Evolutionary conservation across 176 grass and related monocot species (phyloP), one percentile per base, ranked within the genome.

Genomic region (Cymbopogon citratus): DNA sequence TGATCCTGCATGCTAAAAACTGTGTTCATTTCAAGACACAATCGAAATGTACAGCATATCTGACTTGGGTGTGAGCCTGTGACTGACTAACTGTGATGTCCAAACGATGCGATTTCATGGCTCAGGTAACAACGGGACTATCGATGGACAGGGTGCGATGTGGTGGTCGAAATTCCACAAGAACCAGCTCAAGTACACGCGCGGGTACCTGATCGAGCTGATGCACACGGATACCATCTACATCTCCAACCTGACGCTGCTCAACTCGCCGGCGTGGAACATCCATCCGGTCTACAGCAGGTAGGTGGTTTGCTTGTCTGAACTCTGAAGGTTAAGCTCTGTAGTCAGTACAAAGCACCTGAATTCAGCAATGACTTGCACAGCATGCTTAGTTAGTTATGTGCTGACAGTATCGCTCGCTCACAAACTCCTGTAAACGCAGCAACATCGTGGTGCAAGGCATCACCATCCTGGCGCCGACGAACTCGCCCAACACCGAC

Each of bases 211-310:
- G 10, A 86, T 99, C 5, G 96, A 99, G 85, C 15, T 99, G 11
- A 78, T 99, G 87, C 82, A 95, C 72, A 59, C 85, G 0, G 76
- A 99, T 48, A 82, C 51, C 31, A 85, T 99, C 72, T 83, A 88
- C 69, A 99, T 99, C 68, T 91, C 96, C 40, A 99, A 99, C 82
- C 18, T 99, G 9, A 99, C 96, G 9, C 76, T 99, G 49, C 23
- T 95, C 35, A 93, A 95, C 77, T 99, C 92, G 33, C 96, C 96
- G 2, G 86, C 92, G 12, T 99, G 92, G 92, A 93, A 99, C 90
- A 88, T 99, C 79, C 96, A 99, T 66, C 92, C 96, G 0, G 89
- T 99, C 10, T 99, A 99, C 76, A 95, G 96, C 92, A 56, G 52
- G 52, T 56, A 3, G 49, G 1, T 21, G 16, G 21, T 52, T 7